A percentile compares a stretch with the other conserved stretches of the same genome.
phyloP scores from a whole-genome alignment of 106 monocot species.

The Allium sativum region DNA sequence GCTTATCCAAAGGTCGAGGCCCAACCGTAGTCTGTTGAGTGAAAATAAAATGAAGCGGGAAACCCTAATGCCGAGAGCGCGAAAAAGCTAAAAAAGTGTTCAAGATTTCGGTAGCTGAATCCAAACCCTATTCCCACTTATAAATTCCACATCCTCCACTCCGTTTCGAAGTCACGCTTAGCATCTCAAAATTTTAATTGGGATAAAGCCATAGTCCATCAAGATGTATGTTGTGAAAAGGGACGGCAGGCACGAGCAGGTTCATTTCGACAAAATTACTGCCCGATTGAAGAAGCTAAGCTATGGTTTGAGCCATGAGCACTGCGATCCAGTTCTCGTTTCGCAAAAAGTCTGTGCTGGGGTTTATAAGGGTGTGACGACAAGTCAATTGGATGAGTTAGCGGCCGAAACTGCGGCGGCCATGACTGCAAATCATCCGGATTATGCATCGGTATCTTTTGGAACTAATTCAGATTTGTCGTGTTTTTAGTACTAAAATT shows the following conservation, averaged over 20 bases:
- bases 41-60: too few relatives aligned
- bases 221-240: conserved; percentile 95
- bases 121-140: conserved; percentile 18
- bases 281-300: conserved; percentile 91
- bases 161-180: too few relatives aligned
- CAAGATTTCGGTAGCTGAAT: too few relatives aligned
- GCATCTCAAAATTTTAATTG: too few relatives aligned
- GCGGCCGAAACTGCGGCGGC: conserved; percentile 97
- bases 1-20: too few relatives aligned
- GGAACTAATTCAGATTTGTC: background rate
- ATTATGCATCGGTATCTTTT: conserved; percentile 52
- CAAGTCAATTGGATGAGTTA: conserved; percentile 85
- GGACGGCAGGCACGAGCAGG: conserved; percentile 75
- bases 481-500: background rate
- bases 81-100: too few relatives aligned
- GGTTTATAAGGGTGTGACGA: conserved; percentile 86
- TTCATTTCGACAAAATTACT: conserved; percentile 99
- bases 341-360: conserved; percentile 95
- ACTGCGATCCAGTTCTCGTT: conserved; percentile 86
- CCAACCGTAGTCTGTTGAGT: too few relatives aligned
- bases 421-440: conserved; percentile 83
- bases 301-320: conserved; percentile 82
- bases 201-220: background rate
- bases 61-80: too few relatives aligned
- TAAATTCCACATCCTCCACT: conserved; percentile 13